Evolutionary conservation across 345 rosid species (phyloP).

Genomic region (Populus alba): DNA sequence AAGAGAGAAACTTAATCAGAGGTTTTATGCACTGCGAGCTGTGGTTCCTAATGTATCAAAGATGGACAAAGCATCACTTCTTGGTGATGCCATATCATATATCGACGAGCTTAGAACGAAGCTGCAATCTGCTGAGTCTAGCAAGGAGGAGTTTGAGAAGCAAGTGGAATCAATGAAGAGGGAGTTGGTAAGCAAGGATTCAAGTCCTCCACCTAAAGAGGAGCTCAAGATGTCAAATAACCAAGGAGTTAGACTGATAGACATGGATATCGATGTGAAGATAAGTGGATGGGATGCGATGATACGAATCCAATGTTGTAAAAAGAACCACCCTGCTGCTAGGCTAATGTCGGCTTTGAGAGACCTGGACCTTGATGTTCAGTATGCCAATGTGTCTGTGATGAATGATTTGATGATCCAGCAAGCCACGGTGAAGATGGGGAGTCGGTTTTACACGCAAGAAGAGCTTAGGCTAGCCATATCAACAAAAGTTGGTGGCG

Average conservation of each 20-base stretch:
- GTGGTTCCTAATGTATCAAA: constrained; percentile 94
- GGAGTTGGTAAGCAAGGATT: constrained; percentile 40
- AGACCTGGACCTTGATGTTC: constrained; percentile 84
- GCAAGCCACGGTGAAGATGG: constrained; percentile 95
- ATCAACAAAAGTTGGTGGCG: constrained; percentile 57
- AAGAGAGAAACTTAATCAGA: constrained; percentile 92
- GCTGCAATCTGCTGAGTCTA: constrained; percentile 50
- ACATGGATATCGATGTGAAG: constrained; percentile 84
- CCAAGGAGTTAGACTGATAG: constrained; percentile 38
- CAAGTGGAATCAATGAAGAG: constrained; percentile 54
- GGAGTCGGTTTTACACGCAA: constrained; percentile 62
- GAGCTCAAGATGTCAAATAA: constrained; percentile 33
- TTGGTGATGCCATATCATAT: constrained; percentile 85
- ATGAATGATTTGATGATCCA: constrained; percentile 94
- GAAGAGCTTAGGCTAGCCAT: constrained; percentile 73
- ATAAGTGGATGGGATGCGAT: constrained; percentile 83
- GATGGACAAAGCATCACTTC: constrained; percentile 97
- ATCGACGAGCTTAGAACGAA: constrained; percentile 78
- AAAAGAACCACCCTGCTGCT: constrained; percentile 88
- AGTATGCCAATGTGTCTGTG: constrained; percentile 81
- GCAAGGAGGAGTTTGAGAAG: constrained; percentile 64
- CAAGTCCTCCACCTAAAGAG: constrained; percentile 28
- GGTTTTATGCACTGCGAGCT: constrained; percentile 79
- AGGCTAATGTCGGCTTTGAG: constrained; percentile 77
- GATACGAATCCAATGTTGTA: constrained; percentile 74